Conservation (phyloP, 2,329 filamentous ascomycete genomes). For the Plenodomus tracheiphilus region DNA sequence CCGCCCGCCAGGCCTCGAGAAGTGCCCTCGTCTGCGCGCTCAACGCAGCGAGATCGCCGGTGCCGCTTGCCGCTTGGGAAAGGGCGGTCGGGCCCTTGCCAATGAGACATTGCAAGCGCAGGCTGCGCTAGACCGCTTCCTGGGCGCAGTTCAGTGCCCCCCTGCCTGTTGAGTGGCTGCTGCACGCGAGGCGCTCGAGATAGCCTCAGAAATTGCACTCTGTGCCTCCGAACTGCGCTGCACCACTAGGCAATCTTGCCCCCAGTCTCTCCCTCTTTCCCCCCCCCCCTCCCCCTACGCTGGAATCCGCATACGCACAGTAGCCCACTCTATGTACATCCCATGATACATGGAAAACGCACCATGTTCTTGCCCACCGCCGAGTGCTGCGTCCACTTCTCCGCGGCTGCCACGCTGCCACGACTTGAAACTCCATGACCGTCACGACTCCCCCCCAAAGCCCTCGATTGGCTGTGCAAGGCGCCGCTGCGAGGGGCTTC, state of each 20-base stretch:
- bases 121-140: constrained; percentile 18
- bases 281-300: neutral
- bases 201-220: neutral
- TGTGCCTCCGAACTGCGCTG: neutral
- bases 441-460: constrained; percentile 7
- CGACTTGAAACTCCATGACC: constrained; percentile 4
- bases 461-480: constrained; percentile 18
- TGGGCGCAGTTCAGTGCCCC: constrained; percentile 18
- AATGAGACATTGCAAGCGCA: constrained; percentile 15
- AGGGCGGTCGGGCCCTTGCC: constrained; percentile 27
- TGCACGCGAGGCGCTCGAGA: constrained; percentile 21
- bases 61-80: constrained; percentile 25
- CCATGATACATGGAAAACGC: no score
- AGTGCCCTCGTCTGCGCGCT: constrained; percentile 19
- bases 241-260: no score
- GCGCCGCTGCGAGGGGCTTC: constrained; percentile 18
- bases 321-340: no score
- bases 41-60: constrained; percentile 24
- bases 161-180: constrained; percentile 7
- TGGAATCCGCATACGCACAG: constrained; percentile 1
- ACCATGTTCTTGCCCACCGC: no score
- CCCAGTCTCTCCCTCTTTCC: no score
- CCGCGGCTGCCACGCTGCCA: constrained; percentile 5
- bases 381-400: neutral
- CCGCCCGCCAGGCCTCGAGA: constrained; percentile 24